Percentiles rank a stretch among this genome's conserved stretches.
phyloP scores from a whole-genome alignment of 805 yeast species.

The Monosporozyma unispora region DNA sequence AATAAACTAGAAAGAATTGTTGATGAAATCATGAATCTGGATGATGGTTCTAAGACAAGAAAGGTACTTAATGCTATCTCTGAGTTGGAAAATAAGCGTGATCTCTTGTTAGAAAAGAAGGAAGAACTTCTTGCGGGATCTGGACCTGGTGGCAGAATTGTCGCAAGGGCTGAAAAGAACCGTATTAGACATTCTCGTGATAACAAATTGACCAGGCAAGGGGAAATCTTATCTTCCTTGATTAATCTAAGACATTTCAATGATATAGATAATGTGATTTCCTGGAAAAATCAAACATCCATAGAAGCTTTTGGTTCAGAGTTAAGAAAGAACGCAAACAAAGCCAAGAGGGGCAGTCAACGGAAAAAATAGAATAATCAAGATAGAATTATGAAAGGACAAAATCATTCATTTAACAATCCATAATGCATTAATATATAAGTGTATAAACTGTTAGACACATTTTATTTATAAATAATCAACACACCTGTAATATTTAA shows the following conservation, averaged over 20 bases:
- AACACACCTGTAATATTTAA: background rate
- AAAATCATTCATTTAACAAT: too few species aligned
- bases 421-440: background rate
- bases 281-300: slow-evolving; percentile 25
- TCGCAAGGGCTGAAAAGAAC: slow-evolving; percentile 19
- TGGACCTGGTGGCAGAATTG: slow-evolving; percentile 17
- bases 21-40: slow-evolving; percentile 31
- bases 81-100: slow-evolving; percentile 27
- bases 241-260: slow-evolving; percentile 17
- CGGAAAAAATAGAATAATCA: background rate
- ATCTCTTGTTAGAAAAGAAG: slow-evolving; percentile 14
- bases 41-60: slow-evolving; percentile 29
- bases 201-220: slow-evolving; percentile 19
- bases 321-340: slow-evolving; percentile 21
- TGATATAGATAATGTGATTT: slow-evolving; percentile 15
- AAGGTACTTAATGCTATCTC: slow-evolving; percentile 15
- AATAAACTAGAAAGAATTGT: slow-evolving; percentile 26
- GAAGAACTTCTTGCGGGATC: slow-evolving; percentile 10
- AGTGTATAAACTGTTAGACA: background rate
- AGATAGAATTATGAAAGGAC: too few species aligned
- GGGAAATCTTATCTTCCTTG: slow-evolving; percentile 19
- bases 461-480: background rate
- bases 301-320: slow-evolving; percentile 17
- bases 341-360: slow-evolving; percentile 21
- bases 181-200: slow-evolving; percentile 13